A percentile compares a stretch with the other conserved stretches of the same genome.
phyloP scores from a whole-genome alignment of 768 basidiomycete genomes.

The Amanita thiersii region DNA sequence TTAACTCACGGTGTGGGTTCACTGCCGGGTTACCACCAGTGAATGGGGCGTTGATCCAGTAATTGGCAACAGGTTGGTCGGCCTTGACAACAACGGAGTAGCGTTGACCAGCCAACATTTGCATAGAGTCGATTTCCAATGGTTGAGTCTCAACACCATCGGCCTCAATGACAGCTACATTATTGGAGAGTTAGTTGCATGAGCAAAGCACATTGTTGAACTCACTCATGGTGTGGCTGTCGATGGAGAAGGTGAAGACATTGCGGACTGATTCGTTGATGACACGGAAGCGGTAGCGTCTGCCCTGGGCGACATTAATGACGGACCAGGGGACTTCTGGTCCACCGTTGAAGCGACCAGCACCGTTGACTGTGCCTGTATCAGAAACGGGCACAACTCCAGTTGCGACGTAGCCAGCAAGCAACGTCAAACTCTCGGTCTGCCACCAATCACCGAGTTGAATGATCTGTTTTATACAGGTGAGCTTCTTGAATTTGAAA shows the following conservation, averaged over 20 bases:
- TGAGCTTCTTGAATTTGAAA: slow-evolving; percentile 16
- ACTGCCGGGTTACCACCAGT: slow-evolving; percentile 20
- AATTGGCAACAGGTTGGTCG: slow-evolving; percentile 36
- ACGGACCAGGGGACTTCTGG: slow-evolving; percentile 29
- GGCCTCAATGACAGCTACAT: slow-evolving; percentile 25
- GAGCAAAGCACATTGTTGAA: not conserved
- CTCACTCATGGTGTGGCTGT: slow-evolving; percentile 20
- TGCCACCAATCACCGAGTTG: slow-evolving; percentile 36
- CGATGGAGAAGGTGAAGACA: slow-evolving; percentile 29
- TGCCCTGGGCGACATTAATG: slow-evolving; percentile 30
- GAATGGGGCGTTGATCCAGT: slow-evolving; percentile 34
- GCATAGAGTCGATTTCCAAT: slow-evolving; percentile 27
- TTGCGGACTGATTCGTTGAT: slow-evolving; percentile 40
- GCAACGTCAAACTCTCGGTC: slow-evolving; percentile 16
- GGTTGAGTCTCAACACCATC: slow-evolving; percentile 27
- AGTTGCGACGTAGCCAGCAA: slow-evolving; percentile 19
- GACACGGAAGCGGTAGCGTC: slow-evolving; percentile 47
- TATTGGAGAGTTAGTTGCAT: slow-evolving; percentile 13
- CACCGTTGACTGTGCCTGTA: slow-evolving; percentile 38
- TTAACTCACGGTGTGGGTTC: slow-evolving; percentile 25
- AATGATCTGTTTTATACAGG: slow-evolving; percentile 14
- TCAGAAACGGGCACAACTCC: slow-evolving; percentile 23
- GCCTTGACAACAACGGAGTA: slow-evolving; percentile 20
- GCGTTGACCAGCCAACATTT: too few relatives aligned
- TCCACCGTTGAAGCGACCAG: slow-evolving; percentile 33